Base-by-base conservation (phyloP, 768 basidiomycete species). In the Tulasnella sp. region DNA sequence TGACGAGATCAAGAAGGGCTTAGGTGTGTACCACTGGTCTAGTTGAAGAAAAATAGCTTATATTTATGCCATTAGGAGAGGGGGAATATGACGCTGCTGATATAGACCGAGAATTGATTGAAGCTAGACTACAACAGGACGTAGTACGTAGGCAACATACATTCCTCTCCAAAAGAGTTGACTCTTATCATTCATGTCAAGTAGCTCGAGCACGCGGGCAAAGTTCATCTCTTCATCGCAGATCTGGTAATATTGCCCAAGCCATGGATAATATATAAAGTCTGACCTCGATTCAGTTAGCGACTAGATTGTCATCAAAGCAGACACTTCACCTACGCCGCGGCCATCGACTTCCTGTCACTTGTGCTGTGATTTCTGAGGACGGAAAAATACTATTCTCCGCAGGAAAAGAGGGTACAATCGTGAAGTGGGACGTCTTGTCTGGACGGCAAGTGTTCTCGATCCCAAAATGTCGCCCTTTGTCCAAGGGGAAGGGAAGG, bases 51-150 rank as follows among this genome's bases (percentile, higher is more conserved):
- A 3, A 6, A 6, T 37, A n/a, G 19, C 24, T 39, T 28, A 34
- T 24, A 3, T 10, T 13, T 28, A 24, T 45, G 9, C 16, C 45
- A 24, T 44, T 55, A 77, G 88, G 80, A 53, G 91, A 91, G n/a
- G 22, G n/a, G 24, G 49, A 42, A 33, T 51, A 42, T 39, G 93
- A 99, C 63, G 95, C 95, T 4, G 91, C 87, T 1, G 92, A 96
- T 58, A 80, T 98, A 24, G 95, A 99, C 70, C 77, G 78, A 59
- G 93, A 96, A 57, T 71, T 96, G 56, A 86, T 99, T 55, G 85
- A 85, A 37, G 74, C 90, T 16, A 72, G 95, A 49, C 70, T 99
- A 56, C 88, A 90, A 63, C 80, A 90, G 63, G 93, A 96, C 67
- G 90, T 93, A 4, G 72, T 72, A 34, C 48, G 71, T 69, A 12